Percentiles rank a stretch among this genome's conserved stretches.
Evolutionary conservation across 2,329 filamentous ascomycete genomes (phyloP).

Genomic region (Ophiostoma sp.): DNA sequence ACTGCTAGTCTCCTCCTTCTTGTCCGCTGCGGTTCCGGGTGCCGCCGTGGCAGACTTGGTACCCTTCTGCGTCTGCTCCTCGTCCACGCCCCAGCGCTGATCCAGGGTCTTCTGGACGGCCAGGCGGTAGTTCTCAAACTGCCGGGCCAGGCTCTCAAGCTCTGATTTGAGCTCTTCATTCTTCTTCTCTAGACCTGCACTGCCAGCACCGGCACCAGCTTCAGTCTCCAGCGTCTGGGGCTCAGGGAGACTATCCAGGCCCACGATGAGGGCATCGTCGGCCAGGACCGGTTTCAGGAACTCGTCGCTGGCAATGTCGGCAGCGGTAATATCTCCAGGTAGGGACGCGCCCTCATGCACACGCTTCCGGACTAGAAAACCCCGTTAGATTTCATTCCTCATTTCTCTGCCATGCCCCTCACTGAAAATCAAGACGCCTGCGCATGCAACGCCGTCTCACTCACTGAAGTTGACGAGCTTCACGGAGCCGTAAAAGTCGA

Average conservation of each 20-base stretch:
- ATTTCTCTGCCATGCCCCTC: too few relatives aligned
- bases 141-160: conserved; percentile 51
- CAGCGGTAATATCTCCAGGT: conserved; percentile 54
- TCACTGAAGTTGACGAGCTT: conserved; percentile 67
- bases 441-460: conserved; percentile 17
- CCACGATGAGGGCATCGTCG: conserved; percentile 84
- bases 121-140: conserved; percentile 60
- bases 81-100: conserved; percentile 55
- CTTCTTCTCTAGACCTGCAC: conserved; percentile 38
- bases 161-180: conserved; percentile 56
- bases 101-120: conserved; percentile 63
- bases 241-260: conserved; percentile 67
- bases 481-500: conserved; percentile 69
- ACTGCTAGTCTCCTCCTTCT: conserved; percentile 31
- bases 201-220: background rate
- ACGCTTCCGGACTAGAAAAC: conserved; percentile 41
- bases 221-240: background rate
- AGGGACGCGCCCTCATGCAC: conserved; percentile 42
- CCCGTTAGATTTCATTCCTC: background rate
- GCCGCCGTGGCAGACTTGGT: conserved; percentile 15
- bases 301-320: conserved; percentile 67
- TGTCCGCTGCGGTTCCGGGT: conserved; percentile 19
- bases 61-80: conserved; percentile 37
- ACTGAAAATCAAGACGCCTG: too few relatives aligned
- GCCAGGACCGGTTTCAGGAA: conserved; percentile 80